phyloP scores from a whole-genome alignment of 805 yeast species.

The Candida schatavii region DNA sequence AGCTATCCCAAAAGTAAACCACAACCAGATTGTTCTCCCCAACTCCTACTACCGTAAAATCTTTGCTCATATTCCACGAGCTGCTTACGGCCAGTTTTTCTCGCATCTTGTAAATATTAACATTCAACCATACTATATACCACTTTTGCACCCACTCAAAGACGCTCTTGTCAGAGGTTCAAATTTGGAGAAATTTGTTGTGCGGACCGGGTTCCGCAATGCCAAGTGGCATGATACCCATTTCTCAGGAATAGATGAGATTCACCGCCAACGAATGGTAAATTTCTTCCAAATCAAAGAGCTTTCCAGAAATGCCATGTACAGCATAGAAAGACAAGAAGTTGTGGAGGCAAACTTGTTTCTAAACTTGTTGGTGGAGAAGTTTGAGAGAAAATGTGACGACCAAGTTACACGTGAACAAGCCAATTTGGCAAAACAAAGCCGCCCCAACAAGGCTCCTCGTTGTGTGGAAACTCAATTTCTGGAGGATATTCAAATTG shows the following conservation, averaged over 20 bases:
- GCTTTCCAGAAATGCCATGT: slow-evolving; percentile 19
- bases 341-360: slow-evolving; percentile 32
- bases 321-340: slow-evolving; percentile 23
- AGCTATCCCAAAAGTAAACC: slow-evolving; percentile 18
- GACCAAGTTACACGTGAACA: neutral
- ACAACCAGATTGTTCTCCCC: slow-evolving; percentile 18
- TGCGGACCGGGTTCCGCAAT: slow-evolving; percentile 33
- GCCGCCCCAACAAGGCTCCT: neutral
- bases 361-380: slow-evolving; percentile 33
- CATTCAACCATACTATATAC: slow-evolving; percentile 23
- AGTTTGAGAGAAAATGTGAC: slow-evolving; percentile 29
- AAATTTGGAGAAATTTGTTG: slow-evolving; percentile 28
- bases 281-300: slow-evolving; percentile 28
- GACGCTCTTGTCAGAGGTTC: slow-evolving; percentile 25
- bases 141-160: slow-evolving; percentile 17
- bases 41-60: slow-evolving; percentile 15
- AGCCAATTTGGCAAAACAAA: neutral
- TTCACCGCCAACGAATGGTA: slow-evolving; percentile 26
- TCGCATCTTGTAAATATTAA: slow-evolving; percentile 30
- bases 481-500: slow-evolving; percentile 20
- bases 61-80: slow-evolving; percentile 15
- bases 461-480: slow-evolving; percentile 8
- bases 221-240: slow-evolving; percentile 38
- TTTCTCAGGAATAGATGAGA: slow-evolving; percentile 12
- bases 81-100: slow-evolving; percentile 21